Conservation (phyloP, 768 basidiomycete genomes). For the Vararia minispora region DNA sequence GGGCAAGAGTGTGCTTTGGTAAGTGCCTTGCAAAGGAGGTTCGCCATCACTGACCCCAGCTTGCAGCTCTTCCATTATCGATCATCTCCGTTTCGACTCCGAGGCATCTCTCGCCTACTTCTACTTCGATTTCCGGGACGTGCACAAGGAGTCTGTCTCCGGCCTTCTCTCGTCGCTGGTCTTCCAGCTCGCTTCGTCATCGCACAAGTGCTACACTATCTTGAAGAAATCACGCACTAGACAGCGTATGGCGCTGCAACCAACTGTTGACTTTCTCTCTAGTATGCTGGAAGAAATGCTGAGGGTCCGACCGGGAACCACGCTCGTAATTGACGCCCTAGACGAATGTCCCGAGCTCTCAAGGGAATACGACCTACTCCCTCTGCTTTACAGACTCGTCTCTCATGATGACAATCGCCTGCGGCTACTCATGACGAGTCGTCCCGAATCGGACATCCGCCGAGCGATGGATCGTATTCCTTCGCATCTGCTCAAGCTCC, state of each 20-base stretch:
- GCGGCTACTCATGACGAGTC: slow-evolving; percentile 5
- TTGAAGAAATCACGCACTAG: slow-evolving; percentile 1
- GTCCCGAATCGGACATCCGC: not conserved
- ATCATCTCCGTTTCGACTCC: slow-evolving; percentile 1
- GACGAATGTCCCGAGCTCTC: slow-evolving; percentile 13
- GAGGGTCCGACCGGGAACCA: slow-evolving; percentile 4
- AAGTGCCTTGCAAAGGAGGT: too few species aligned
- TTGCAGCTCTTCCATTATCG: slow-evolving; percentile 7
- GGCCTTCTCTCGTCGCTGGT: slow-evolving; percentile 14
- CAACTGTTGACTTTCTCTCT: slow-evolving; percentile 4
- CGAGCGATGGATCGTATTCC: slow-evolving; percentile 2
- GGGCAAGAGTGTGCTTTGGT: too few species aligned
- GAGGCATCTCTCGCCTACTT: slow-evolving; percentile 13
- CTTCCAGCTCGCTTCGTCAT: slow-evolving; percentile 11
- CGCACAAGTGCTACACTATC: not conserved
- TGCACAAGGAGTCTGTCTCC: slow-evolving; percentile 6
- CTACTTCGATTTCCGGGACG: slow-evolving; percentile 16
- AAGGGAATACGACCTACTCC: slow-evolving; percentile 7
- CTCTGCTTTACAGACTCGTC: slow-evolving; percentile 1
- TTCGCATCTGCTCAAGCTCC: slow-evolving; percentile 2
- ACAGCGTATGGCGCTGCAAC: not conserved
- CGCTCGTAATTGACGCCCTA: slow-evolving; percentile 16
- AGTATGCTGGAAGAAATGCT: slow-evolving; percentile 9
- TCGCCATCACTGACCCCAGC: too few species aligned
- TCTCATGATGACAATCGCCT: slow-evolving; percentile 6